Percentiles rank a stretch among this genome's conserved stretches.
Evolutionary conservation across 2,329 filamentous ascomycete genomes (phyloP).

Genomic region (Microdochium paspali): DNA sequence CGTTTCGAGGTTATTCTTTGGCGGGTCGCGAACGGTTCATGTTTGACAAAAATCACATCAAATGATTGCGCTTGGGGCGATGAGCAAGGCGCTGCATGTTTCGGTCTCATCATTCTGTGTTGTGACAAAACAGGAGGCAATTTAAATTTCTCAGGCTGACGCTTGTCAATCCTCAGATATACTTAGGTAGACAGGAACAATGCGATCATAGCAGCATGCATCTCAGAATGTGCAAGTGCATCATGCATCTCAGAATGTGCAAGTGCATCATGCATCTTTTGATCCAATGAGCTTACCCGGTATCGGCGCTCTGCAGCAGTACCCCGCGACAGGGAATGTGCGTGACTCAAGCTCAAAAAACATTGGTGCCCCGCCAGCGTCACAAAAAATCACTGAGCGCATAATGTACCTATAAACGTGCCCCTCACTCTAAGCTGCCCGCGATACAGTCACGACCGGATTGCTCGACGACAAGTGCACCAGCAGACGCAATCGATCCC

Average conservation of each 20-base stretch:
- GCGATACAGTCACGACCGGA: not conserved
- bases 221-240: not conserved
- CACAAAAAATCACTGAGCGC: conserved; percentile 8
- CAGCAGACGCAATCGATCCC: not conserved
- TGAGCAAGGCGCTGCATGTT: too few relatives aligned
- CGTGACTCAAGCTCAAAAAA: conserved; percentile 9
- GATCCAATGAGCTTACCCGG: not conserved
- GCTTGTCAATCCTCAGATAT: not conserved
- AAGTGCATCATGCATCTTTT: not conserved
- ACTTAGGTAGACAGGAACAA: too few relatives aligned
- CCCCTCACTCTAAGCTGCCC: not conserved
- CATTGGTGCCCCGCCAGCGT: conserved; percentile 11
- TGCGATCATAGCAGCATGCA: not conserved
- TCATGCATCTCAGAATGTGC: not conserved
- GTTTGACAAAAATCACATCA: too few relatives aligned
- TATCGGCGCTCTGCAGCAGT: not conserved
- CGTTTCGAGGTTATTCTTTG: too few relatives aligned
- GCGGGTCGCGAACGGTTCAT: too few relatives aligned
- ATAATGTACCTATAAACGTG: not conserved
- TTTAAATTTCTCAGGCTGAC: not conserved
- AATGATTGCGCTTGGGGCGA: too few relatives aligned
- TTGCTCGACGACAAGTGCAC: not conserved
- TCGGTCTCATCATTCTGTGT: too few relatives aligned
- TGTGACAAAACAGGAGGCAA: too few relatives aligned
- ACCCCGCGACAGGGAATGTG: not conserved